A percentile compares a stretch with the other conserved stretches of the same genome.
phyloP scores from a whole-genome alignment of 73 alveolate genomes.

The Paramecium pentaurelia region DNA sequence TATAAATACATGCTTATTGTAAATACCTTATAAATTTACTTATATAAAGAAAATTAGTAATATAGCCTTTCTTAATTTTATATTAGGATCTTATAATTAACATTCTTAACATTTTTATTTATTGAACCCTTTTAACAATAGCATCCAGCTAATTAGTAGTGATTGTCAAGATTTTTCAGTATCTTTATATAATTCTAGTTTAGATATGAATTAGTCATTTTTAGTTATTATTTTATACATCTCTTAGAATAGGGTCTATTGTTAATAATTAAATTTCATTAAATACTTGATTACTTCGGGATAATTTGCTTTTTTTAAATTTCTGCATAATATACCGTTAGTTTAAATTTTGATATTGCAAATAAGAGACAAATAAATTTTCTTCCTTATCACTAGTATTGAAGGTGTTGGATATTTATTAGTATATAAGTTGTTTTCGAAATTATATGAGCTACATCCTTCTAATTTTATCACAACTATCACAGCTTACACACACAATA shows the following conservation, averaged over 20 bases:
- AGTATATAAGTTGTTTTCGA: too few species aligned
- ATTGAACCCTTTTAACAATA: too few species aligned
- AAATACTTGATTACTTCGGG: too few species aligned
- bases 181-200: neutral
- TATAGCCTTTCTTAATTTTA: neutral
- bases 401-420: neutral
- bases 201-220: neutral
- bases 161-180: neutral
- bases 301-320: too few species aligned
- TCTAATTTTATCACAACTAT: too few species aligned
- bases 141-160: neutral
- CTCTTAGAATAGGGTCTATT: too few species aligned
- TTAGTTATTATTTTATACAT: too few species aligned
- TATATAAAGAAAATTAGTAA: too few species aligned
- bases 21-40: neutral
- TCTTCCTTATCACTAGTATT: neutral
- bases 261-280: too few species aligned
- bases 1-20: neutral
- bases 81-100: neutral
- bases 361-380: neutral
- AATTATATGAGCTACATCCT: too few species aligned
- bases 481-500: neutral
- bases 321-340: too few species aligned
- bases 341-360: neutral
- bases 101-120: too few species aligned